A percentile compares a stretch with the other conserved stretches of the same genome.
Conservation (phyloP, 139 green algal species). For the Picochlorum sp. region DNA sequence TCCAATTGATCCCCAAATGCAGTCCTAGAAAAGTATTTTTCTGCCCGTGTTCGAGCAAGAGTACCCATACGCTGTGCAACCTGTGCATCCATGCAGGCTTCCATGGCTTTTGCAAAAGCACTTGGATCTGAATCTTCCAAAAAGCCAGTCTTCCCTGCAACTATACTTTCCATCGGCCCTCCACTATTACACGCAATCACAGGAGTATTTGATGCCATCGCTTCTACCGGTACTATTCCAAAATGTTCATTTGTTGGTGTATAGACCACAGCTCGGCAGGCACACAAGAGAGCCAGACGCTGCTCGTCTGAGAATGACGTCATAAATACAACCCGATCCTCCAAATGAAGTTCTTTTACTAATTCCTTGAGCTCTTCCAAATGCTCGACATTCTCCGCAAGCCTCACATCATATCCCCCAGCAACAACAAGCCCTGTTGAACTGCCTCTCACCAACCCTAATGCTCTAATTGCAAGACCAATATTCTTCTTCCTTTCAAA, state of each 20-base stretch:
- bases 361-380: constrained; percentile 61
- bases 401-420: constrained; percentile 80
- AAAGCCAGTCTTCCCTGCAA: constrained; percentile 52
- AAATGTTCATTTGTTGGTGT: constrained; percentile 94
- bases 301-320: constrained; percentile 75
- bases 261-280: constrained; percentile 68
- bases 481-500: constrained; percentile 98
- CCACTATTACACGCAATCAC: constrained; percentile 86
- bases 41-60: constrained; percentile 50
- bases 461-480: constrained; percentile 69
- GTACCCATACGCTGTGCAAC: constrained; percentile 40
- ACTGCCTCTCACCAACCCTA: constrained; percentile 26
- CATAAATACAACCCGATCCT: constrained; percentile 66
- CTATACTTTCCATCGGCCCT: constrained; percentile 71
- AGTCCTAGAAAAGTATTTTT: constrained; percentile 50
- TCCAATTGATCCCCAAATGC: constrained; percentile 62
- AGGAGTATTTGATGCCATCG: constrained; percentile 73
- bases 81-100: constrained; percentile 15
- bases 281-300: constrained; percentile 55
- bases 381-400: constrained; percentile 85
- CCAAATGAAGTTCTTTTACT: constrained; percentile 41
- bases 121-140: constrained; percentile 47
- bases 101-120: constrained; percentile 49
- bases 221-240: constrained; percentile 96
- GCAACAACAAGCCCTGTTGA: constrained; percentile 50